Evolutionary conservation across 1,284 basidiomycete genomes (phyloP).

Genomic region (Moesziomyces globuligerus): DNA sequence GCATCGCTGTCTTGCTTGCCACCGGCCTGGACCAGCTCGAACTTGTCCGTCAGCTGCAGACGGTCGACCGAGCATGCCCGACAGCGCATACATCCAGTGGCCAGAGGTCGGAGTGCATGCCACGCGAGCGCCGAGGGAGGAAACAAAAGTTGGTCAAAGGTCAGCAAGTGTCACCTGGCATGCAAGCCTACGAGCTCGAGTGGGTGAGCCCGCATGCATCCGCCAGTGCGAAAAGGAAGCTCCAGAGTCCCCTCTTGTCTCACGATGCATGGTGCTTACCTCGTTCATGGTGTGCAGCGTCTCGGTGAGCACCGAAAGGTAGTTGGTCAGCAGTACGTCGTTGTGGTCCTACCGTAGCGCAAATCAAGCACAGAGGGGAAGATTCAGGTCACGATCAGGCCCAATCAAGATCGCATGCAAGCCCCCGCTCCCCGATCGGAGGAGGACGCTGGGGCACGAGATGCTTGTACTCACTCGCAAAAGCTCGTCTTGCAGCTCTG

Average conservation of each 20-base stretch:
- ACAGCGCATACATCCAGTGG: too few species aligned
- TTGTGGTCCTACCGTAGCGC: conserved; percentile 95
- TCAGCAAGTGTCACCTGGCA: too few species aligned
- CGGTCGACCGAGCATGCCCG: background rate
- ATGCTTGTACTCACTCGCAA: conserved; percentile 28
- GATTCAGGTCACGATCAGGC: conserved; percentile 6
- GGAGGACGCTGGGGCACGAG: background rate
- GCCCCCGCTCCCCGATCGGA: background rate
- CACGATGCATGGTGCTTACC: conserved; percentile 76
- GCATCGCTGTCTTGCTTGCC: conserved; percentile 19
- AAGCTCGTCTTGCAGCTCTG: conserved; percentile 52
- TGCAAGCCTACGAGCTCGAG: background rate
- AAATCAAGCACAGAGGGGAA: background rate
- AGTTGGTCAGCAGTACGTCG: conserved; percentile 90
- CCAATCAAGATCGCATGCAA: too few species aligned
- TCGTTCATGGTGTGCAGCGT: conserved; percentile 87
- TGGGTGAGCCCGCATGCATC: too few species aligned
- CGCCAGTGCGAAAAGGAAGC: too few species aligned
- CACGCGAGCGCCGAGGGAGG: too few species aligned
- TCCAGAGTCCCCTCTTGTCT: too few species aligned
- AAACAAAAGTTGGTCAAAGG: too few species aligned
- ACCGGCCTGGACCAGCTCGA: conserved; percentile 49
- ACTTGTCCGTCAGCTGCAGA: conserved; percentile 57
- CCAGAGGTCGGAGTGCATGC: too few species aligned
- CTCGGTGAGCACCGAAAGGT: conserved; percentile 87